Conservation (phyloP, 2,329 filamentous ascomycete species). For the Cercospora beticola region DNA sequence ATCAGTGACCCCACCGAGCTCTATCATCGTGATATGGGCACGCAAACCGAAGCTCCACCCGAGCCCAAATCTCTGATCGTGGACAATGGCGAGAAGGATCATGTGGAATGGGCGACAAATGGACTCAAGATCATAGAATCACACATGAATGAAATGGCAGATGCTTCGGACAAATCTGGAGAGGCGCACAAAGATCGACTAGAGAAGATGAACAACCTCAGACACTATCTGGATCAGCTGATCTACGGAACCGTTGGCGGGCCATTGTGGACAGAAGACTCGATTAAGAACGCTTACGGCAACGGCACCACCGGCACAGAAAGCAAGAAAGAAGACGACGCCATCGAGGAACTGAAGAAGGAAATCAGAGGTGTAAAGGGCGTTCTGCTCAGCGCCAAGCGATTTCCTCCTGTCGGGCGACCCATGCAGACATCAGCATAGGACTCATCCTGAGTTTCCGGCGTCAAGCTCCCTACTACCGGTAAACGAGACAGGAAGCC, state of each 20-base stretch:
- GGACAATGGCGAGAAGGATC: conserved; percentile 24
- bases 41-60: conserved; percentile 65
- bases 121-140: conserved; percentile 51
- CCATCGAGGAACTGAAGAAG: conserved; percentile 69
- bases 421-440: conserved; percentile 15
- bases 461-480: too few species aligned
- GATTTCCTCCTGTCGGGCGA: conserved; percentile 50
- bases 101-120: conserved; percentile 30
- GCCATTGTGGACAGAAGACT: conserved; percentile 33
- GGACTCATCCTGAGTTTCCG: not conserved
- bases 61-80: conserved; percentile 42
- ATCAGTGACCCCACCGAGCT: conserved; percentile 70
- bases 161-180: conserved; percentile 53
- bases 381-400: conserved; percentile 70
- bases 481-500: too few species aligned
- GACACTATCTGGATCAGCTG: conserved; percentile 65
- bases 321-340: conserved; percentile 59
- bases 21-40: conserved; percentile 77
- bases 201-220: conserved; percentile 53
- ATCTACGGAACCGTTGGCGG: conserved; percentile 43
- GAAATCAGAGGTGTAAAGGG: conserved; percentile 80
- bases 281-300: conserved; percentile 20
- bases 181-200: conserved; percentile 55
- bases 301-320: conserved; percentile 1
- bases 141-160: conserved; percentile 51